These are phyloP conservation scores for Paramecium biaurelia DNA, from an alignment of 73 alveolate species.

Conservation along the genomic window DNA sequence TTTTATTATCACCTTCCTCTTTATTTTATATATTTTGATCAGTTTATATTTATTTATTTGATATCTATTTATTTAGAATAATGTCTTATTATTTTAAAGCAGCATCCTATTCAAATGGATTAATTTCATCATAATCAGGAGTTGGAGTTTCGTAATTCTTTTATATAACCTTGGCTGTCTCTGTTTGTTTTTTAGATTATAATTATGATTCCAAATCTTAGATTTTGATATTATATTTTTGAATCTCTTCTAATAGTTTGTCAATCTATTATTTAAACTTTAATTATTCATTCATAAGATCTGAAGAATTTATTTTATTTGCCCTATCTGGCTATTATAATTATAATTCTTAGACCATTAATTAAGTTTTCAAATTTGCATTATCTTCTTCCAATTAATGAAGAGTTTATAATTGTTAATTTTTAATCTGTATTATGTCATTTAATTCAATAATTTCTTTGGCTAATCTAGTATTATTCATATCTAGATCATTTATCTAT, in stretches of 20 bases:
- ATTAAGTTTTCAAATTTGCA: neutral
- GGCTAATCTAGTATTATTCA: constrained; percentile 34
- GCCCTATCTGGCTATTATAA: neutral
- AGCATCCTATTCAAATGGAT: neutral
- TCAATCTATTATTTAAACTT: neutral
- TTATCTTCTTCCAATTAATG: constrained; percentile 24
- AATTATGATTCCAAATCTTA: neutral
- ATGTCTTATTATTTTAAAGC: neutral
- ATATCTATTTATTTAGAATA: neutral
- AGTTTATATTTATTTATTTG: neutral
- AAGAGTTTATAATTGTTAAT: neutral
- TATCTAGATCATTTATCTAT: neutral
- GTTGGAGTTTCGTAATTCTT: neutral
- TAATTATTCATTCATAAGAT: neutral
- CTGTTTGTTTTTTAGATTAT: neutral
- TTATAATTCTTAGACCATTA: neutral
- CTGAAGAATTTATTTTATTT: neutral
- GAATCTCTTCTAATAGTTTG: neutral
- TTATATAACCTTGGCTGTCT: neutral
- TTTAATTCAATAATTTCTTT: constrained; percentile 35
- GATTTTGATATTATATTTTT: neutral
- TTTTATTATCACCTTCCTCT: neutral
- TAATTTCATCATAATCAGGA: neutral
- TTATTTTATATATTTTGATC: neutral
- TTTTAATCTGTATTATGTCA: constrained; percentile 31